Base-by-base conservation (phyloP, 495 filamentous ascomycete species). In the Haplographium delicatum region DNA sequence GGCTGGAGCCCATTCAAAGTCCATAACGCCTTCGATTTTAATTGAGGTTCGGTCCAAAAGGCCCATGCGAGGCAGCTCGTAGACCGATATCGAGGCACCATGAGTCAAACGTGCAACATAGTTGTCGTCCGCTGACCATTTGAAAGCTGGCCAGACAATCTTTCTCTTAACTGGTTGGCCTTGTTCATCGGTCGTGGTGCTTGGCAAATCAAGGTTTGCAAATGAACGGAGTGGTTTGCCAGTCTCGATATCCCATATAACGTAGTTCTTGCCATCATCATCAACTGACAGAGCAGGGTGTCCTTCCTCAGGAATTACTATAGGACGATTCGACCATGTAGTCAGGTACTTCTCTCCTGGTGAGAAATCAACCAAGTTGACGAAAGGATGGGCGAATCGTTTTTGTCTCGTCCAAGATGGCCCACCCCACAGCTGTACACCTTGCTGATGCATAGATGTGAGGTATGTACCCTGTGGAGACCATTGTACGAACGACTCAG, bases 251-350 rank as follows among this genome's bases (percentile, higher is more conserved):
- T 98, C 93, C 93, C 93, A 98, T 60, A 98, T 88, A 60, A 98
- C 86, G 63, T 96, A 96, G 76, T 96, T 95, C 79, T 97, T 96
- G 54, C 93, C 93, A 59, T 98, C 93, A 63, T 98, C 93, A 63
- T 96, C 93, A 52, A 86, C 68, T 5, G 86, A 82, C 26, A 98
- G 70, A 2, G 87, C 68, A 16, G 91, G 85, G 58, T 90, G 80
- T 23, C 87, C 86, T 49, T 75, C 74, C 62, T 97, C 93, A 31
- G 91, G 88, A 25, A 98, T 89, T 51, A 83, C 77, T 57, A 98
- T 91, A 20, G 93, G 88, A 25, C 86, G 77, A 65, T 91, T 87
- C 22, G 91, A 96, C 93, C 93, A 98, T 27, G 93, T 96, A 27
- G 91, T 91, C 39, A 98, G 60, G 69, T 95, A 98, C 59, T 83